Conservation (phyloP, 2,329 filamentous ascomycete genomes). For the Sporothrix protearum region DNA sequence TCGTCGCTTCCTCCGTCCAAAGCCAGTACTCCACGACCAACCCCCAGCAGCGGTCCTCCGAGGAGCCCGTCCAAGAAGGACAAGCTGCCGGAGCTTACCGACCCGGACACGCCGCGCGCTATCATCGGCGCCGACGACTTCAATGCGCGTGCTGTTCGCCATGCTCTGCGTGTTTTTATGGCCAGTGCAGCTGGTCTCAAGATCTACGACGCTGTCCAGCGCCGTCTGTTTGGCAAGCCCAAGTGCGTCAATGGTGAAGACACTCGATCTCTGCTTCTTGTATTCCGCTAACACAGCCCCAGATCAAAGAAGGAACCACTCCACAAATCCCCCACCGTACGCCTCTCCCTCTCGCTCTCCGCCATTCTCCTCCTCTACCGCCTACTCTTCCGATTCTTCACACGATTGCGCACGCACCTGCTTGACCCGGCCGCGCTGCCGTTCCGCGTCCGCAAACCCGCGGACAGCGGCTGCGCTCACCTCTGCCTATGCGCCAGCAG, state of each 20-base stretch:
- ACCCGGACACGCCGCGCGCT: constrained; percentile 20
- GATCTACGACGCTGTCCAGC: constrained; percentile 53
- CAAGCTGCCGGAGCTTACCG: constrained; percentile 24
- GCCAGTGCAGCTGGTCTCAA: constrained; percentile 62
- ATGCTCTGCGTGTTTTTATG: constrained; percentile 67
- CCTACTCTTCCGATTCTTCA: constrained; percentile 85
- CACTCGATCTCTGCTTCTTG: background rate
- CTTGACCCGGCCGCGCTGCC: constrained; percentile 74
- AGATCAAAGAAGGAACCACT: constrained; percentile 48
- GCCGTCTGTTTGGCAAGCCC: constrained; percentile 45
- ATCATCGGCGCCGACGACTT: constrained; percentile 55
- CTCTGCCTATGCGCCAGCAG: constrained; percentile 76
- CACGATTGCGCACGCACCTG: constrained; percentile 71
- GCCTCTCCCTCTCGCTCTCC: constrained; percentile 78
- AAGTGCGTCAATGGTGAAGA: constrained; percentile 34
- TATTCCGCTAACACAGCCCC: background rate
- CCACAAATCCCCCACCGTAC: constrained; percentile 65
- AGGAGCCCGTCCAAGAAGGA: constrained; percentile 32
- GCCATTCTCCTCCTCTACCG: constrained; percentile 80
- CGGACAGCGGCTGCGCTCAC: constrained; percentile 70
- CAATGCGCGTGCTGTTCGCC: constrained; percentile 66
- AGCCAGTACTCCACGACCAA: constrained; percentile 24
- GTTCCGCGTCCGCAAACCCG: constrained; percentile 83
- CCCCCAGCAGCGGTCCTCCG: constrained; percentile 19
- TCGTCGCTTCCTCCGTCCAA: constrained; percentile 20